Percentiles rank a stretch among this genome's conserved stretches.
phyloP scores from a whole-genome alignment of 192 early-diverging fungal genomes.

The Podochytrium sp. region DNA sequence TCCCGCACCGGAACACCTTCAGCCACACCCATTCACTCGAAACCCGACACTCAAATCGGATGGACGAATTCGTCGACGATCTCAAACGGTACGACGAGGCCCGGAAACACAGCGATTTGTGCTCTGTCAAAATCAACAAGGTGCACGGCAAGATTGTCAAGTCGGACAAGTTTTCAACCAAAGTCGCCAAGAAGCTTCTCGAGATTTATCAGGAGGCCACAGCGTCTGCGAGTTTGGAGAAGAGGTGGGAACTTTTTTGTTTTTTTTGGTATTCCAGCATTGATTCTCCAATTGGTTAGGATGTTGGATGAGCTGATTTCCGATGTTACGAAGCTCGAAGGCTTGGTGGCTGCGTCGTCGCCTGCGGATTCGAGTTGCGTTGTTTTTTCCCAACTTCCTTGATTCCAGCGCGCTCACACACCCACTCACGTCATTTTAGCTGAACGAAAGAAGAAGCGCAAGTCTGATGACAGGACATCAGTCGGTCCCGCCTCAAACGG shows the following conservation, averaged over 20 bases:
- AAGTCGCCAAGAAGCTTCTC: conserved; percentile 30
- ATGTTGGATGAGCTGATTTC: not conserved
- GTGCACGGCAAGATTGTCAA: conserved; percentile 12
- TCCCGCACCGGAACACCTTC: not conserved
- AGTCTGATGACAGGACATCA: not conserved
- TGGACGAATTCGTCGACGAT: not conserved
- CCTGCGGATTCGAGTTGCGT: too few relatives aligned
- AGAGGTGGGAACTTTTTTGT: too few relatives aligned
- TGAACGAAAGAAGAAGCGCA: not conserved
- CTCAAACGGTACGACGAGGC: conserved; percentile 4
- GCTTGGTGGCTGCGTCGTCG: too few relatives aligned
- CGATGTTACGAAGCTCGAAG: not conserved
- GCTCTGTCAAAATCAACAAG: conserved; percentile 18
- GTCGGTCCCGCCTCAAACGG: not conserved
- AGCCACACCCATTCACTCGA: not conserved
- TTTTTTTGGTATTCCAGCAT: too few relatives aligned
- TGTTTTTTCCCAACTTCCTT: too few relatives aligned
- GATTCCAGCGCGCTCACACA: too few relatives aligned
- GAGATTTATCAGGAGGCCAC: conserved; percentile 21
- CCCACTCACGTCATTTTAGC: too few relatives aligned
- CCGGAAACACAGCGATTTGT: not conserved
- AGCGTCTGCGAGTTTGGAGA: conserved; percentile 24
- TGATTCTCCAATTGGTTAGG: not conserved
- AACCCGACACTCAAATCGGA: not conserved
- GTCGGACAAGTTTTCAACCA: conserved; percentile 24